Percentiles rank a stretch among this genome's conserved stretches.
These are phyloP conservation scores for Aspergillus amoenus DNA, from an alignment of 2,329 filamentous ascomycete species.

Conservation along the genomic window DNA sequence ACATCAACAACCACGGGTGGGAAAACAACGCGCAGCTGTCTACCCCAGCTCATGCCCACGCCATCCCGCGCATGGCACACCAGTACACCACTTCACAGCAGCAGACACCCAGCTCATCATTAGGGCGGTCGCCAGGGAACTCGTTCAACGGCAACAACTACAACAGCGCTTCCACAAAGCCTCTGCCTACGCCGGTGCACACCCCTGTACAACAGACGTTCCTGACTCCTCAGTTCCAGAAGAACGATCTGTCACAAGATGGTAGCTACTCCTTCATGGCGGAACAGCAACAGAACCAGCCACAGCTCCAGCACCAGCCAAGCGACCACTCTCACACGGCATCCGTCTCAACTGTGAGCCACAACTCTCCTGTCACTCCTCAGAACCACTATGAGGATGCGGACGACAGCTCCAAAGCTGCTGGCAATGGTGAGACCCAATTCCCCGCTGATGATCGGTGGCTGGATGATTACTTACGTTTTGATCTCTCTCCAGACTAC, in stretches of 20 bases:
- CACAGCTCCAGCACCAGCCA: slow-evolving; percentile 41
- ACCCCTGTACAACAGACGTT: slow-evolving; percentile 55
- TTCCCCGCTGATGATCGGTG: slow-evolving; percentile 41
- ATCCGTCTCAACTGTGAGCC: slow-evolving; percentile 61
- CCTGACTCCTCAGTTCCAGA: slow-evolving; percentile 47
- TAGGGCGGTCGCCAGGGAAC: slow-evolving; percentile 42
- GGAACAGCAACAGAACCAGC: slow-evolving; percentile 42
- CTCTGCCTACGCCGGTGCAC: slow-evolving; percentile 56
- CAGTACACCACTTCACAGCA: slow-evolving; percentile 32
- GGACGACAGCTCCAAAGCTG: slow-evolving; percentile 50
- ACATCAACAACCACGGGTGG: slow-evolving; percentile 37
- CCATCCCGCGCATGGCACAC: slow-evolving; percentile 18
- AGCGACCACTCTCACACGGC: slow-evolving; percentile 53
- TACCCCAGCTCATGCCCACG: slow-evolving; percentile 34
- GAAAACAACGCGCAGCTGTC: slow-evolving; percentile 37
- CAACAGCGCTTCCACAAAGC: slow-evolving; percentile 48
- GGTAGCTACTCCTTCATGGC: slow-evolving; percentile 49
- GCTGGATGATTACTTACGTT: slow-evolving; percentile 69
- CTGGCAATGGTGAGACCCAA: slow-evolving; percentile 56
- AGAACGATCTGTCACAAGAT: slow-evolving; percentile 46
- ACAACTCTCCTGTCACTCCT: slow-evolving; percentile 63
- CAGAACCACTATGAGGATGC: slow-evolving; percentile 54
- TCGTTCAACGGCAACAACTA: slow-evolving; percentile 37
- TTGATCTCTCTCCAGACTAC: slow-evolving; percentile 57
- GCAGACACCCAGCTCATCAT: slow-evolving; percentile 43